phyloP scores from a whole-genome alignment of 1,284 basidiomycete genomes.

The Sphagnurus paluster region DNA sequence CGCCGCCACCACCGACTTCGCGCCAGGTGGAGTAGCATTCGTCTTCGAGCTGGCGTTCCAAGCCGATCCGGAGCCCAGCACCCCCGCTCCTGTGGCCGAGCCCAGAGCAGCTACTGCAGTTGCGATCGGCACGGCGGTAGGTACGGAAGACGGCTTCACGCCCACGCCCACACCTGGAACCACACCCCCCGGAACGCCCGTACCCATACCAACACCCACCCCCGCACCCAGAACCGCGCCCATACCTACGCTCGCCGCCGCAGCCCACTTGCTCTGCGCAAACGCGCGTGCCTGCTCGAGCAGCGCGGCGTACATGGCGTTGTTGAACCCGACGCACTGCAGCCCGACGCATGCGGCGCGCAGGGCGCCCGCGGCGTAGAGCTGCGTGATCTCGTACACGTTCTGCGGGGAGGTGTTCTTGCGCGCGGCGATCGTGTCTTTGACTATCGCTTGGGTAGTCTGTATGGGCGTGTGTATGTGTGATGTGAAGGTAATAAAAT shows the following conservation, averaged over 20 bases:
- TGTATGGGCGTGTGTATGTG: constrained; percentile 24
- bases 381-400: constrained; percentile 67
- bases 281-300: constrained; percentile 65
- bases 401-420: constrained; percentile 78
- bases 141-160: constrained; percentile 6
- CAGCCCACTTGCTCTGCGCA: constrained; percentile 36
- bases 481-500: constrained; percentile 1
- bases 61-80: constrained; percentile 15
- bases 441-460: constrained; percentile 64
- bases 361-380: constrained; percentile 70
- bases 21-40: constrained; percentile 7
- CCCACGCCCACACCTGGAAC: constrained; percentile 1
- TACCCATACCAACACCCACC: background rate
- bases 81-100: constrained; percentile 3
- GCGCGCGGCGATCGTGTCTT: constrained; percentile 65
- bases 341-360: constrained; percentile 70
- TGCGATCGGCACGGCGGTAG: constrained; percentile 3
- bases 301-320: constrained; percentile 56
- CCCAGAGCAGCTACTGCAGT: no score
- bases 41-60: no score
- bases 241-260: background rate
- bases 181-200: background rate
- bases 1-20: background rate
- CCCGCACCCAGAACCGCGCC: background rate
- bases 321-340: constrained; percentile 74